Conservation (phyloP, 2,329 filamentous ascomycete species). For the Fusarium lateritium region DNA sequence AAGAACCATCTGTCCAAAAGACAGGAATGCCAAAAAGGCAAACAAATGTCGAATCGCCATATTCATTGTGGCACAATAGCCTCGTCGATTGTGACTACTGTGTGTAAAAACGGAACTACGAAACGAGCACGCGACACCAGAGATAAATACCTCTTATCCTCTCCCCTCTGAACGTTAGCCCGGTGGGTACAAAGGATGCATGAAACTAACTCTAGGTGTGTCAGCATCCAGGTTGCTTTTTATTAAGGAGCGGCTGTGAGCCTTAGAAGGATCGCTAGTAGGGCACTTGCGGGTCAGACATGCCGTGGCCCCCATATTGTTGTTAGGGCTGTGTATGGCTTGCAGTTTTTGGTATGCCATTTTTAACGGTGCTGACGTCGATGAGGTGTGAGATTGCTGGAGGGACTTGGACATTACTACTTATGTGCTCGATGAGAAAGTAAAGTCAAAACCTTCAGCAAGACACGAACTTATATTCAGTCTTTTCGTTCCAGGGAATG, state of each 20-base stretch:
- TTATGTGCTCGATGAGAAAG: no score
- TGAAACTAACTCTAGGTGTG: neutral
- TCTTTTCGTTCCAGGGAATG: neutral
- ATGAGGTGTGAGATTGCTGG: no score
- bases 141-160: neutral
- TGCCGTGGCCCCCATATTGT: neutral
- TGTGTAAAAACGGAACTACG: neutral
- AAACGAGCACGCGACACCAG: neutral
- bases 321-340: neutral
- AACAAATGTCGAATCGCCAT: neutral
- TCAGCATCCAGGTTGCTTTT: neutral
- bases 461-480: neutral
- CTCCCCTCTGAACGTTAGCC: neutral
- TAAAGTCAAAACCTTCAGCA: no score
- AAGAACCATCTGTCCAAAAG: neutral
- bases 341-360: neutral
- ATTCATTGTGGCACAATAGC: neutral
- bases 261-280: neutral
- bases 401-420: no score
- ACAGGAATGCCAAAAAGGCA: neutral
- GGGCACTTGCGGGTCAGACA: neutral
- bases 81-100: neutral
- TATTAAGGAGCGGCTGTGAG: conserved; percentile 5
- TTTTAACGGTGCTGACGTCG: no score
- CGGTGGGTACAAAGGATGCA: neutral